These are phyloP conservation scores for Pisolithus orientalis DNA, from an alignment of 768 basidiomycete genomes.

Conservation along the genomic window DNA sequence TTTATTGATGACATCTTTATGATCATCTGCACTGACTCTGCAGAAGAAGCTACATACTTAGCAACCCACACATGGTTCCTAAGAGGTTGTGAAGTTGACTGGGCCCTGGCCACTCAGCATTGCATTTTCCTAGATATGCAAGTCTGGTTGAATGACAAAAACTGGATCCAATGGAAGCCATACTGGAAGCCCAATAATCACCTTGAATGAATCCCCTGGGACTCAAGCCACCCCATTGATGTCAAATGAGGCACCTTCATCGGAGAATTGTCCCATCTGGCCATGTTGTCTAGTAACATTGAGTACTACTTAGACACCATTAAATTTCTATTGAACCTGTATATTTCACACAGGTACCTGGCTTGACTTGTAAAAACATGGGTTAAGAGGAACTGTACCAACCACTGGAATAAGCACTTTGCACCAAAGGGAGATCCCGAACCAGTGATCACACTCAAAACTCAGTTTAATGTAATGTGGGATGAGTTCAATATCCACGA, in stretches of 20 bases:
- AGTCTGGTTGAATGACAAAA: conserved; percentile 1
- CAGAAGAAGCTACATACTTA: too few species aligned
- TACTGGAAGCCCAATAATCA: conserved; percentile 8
- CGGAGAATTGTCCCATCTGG: conserved; percentile 5
- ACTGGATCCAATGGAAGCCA: conserved; percentile 4
- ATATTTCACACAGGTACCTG: neutral
- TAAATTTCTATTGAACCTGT: neutral
- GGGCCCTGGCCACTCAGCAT: neutral
- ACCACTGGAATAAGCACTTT: too few species aligned
- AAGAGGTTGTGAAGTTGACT: conserved; percentile 1
- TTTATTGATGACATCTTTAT: conserved; percentile 11
- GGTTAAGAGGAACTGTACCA: too few species aligned
- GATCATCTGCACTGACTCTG: too few species aligned
- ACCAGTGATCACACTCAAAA: too few species aligned
- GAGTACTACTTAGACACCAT: too few species aligned
- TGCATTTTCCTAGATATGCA: conserved; percentile 10
- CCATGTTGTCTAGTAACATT: conserved; percentile 1
- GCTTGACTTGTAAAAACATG: neutral
- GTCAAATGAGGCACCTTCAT: conserved; percentile 12
- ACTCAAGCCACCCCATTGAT: conserved; percentile 9
- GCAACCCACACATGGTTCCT: too few species aligned
- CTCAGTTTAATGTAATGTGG: too few species aligned
- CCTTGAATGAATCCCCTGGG: conserved; percentile 12
- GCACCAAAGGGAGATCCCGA: too few species aligned
- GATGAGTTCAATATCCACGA: too few species aligned